phyloP scores from a whole-genome alignment of 345 rosid species.

The Eucalyptus cladocalyx region DNA sequence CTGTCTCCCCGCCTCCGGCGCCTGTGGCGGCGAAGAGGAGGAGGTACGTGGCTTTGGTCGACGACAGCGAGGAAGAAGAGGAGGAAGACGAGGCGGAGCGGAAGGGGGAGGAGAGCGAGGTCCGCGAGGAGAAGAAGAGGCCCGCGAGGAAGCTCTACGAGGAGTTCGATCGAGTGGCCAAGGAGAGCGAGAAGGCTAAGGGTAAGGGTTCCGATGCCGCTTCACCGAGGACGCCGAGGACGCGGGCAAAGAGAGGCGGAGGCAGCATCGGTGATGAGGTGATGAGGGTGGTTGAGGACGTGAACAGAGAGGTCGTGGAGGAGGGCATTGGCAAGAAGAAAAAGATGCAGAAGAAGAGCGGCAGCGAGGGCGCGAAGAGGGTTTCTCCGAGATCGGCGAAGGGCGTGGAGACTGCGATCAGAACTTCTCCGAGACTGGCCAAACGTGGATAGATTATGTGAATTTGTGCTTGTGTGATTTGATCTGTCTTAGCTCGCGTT shows the following conservation, averaged over 20 bases:
- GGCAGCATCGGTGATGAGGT: not conserved
- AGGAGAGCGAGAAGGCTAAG: not conserved
- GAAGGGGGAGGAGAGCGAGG: not conserved
- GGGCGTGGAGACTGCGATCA: not conserved
- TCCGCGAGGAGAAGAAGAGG: slow-evolving; percentile 3
- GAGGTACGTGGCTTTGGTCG: slow-evolving; percentile 33
- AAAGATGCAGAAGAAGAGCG: not conserved
- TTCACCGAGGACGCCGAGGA: not conserved
- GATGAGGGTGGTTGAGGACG: slow-evolving; percentile 12
- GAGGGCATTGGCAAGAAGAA: not conserved
- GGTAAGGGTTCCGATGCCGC: not conserved
- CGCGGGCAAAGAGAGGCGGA: not conserved
- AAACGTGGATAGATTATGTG: slow-evolving; percentile 3
- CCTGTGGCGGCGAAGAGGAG: slow-evolving; percentile 45
- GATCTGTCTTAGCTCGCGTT: not conserved
- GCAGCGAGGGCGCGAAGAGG: not conserved
- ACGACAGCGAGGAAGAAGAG: slow-evolving; percentile 4
- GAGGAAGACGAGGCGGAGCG: slow-evolving; percentile 1
- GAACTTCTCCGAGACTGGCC: slow-evolving; percentile 58
- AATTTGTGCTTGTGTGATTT: not conserved
- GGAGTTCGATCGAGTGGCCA: slow-evolving; percentile 68
- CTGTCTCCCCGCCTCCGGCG: slow-evolving; percentile 55
- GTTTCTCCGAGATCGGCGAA: not conserved
- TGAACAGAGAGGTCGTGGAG: not conserved
- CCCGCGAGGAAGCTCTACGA: slow-evolving; percentile 46